A percentile compares a stretch with the other conserved stretches of the same genome.
phyloP scores from a whole-genome alignment of 2,329 filamentous ascomycete genomes.

The Ceratocystis colombiana region DNA sequence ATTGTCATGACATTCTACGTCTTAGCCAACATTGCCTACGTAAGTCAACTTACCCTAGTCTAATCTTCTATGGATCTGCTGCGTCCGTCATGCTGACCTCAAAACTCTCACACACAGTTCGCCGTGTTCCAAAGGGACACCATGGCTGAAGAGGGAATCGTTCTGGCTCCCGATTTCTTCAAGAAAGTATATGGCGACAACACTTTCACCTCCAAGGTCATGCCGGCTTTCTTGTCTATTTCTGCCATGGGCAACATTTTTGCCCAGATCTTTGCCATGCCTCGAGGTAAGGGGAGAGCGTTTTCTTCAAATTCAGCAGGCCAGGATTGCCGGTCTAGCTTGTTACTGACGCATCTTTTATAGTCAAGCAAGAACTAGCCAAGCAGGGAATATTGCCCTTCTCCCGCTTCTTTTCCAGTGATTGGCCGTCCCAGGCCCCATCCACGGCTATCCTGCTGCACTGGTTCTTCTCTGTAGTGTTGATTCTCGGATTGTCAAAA shows the following conservation, averaged over 20 bases:
- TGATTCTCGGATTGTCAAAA: conserved; percentile 17
- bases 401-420: conserved; percentile 57
- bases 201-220: conserved; percentile 39
- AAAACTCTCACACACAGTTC: conserved; percentile 33
- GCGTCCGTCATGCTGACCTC: no score
- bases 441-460: conserved; percentile 21
- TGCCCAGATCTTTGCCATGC: conserved; percentile 31
- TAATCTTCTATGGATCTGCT: no score
- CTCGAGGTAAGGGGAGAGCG: conserved; percentile 30
- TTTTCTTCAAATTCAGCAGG: neutral
- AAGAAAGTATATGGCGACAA: conserved; percentile 48
- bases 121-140: conserved; percentile 50
- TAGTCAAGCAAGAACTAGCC: conserved; percentile 53
- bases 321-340: neutral
- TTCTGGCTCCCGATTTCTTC: conserved; percentile 53
- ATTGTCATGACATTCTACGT: conserved; percentile 52
- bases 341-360: conserved; percentile 7
- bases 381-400: conserved; percentile 60
- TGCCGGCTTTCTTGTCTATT: conserved; percentile 50
- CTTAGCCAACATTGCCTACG: conserved; percentile 53
- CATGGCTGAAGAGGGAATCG: conserved; percentile 47
- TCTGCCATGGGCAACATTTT: conserved; percentile 54
- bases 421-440: conserved; percentile 49
- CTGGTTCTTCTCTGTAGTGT: conserved; percentile 21
- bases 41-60: neutral